Percentiles rank a stretch among this genome's conserved stretches.
These are phyloP conservation scores for Suillus subluteus DNA, from an alignment of 768 basidiomycete genomes.

Conservation along the genomic window DNA sequence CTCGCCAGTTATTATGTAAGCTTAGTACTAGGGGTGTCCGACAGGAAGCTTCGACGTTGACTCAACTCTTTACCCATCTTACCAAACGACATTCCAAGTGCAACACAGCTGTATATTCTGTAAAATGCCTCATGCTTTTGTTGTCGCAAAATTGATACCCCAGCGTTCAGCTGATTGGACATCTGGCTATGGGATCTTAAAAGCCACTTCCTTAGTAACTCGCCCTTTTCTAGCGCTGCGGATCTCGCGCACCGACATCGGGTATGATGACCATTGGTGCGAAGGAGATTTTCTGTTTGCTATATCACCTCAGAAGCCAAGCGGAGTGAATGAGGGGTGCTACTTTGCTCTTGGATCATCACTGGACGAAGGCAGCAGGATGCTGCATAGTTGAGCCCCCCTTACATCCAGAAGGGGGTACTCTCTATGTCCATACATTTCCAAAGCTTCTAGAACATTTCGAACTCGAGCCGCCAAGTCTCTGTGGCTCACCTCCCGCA, in stretches of 20 bases:
- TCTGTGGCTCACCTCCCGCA: neutral
- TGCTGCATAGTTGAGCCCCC: neutral
- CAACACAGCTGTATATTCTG: no score
- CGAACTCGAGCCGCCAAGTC: no score
- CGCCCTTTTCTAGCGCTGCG: slow-evolving; percentile 8
- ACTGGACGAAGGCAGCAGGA: neutral
- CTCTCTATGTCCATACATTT: slow-evolving; percentile 10
- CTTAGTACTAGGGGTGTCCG: no score
- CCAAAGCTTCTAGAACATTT: neutral
- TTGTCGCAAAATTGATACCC: slow-evolving; percentile 1
- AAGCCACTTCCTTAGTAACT: neutral
- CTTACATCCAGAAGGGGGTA: neutral
- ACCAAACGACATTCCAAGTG: no score
- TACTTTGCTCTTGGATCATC: neutral
- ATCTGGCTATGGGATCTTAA: neutral
- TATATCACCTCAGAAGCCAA: neutral
- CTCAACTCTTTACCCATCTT: no score
- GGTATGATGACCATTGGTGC: rapidly evolving
- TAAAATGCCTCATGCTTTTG: no score
- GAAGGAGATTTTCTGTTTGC: neutral
- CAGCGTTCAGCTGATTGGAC: slow-evolving; percentile 1
- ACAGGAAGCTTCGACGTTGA: no score
- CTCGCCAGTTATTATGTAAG: no score
- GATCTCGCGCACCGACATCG: neutral
- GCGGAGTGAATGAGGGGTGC: neutral